Percentiles rank a stretch among this genome's conserved stretches.
These are phyloP conservation scores for Flaveria sonorensis DNA, from an alignment of 129 eudicot genomes.

Conservation along the genomic window DNA sequence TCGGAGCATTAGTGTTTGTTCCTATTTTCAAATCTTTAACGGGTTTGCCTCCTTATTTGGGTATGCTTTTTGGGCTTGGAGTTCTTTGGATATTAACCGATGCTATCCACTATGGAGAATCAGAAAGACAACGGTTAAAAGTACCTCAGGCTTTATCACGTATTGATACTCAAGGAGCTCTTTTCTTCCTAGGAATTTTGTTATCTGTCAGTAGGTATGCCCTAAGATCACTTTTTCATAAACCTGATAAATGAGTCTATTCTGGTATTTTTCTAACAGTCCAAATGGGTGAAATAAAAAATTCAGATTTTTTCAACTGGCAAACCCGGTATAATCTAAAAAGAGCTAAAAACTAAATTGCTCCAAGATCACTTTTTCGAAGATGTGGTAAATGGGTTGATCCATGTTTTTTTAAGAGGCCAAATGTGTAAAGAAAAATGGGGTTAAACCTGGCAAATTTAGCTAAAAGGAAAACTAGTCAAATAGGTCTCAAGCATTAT, in stretches of 20 bases:
- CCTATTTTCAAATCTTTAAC: slow-evolving; percentile 91
- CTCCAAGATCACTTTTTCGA: background rate
- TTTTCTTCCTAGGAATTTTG: slow-evolving; percentile 95
- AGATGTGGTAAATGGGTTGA: background rate
- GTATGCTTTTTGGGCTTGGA: slow-evolving; percentile 92
- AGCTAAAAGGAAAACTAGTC: background rate
- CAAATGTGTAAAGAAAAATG: background rate
- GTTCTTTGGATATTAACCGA: slow-evolving; percentile 95
- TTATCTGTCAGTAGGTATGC: slow-evolving; percentile 94
- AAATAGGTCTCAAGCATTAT: background rate
- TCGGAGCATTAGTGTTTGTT: slow-evolving; percentile 87
- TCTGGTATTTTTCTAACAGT: background rate
- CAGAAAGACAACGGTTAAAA: slow-evolving; percentile 80
- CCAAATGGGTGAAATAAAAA: background rate
- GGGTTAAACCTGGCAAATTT: background rate
- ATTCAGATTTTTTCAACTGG: background rate
- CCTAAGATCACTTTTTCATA: background rate
- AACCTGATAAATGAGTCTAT: background rate
- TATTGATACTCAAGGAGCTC: slow-evolving; percentile 95
- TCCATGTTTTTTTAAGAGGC: background rate
- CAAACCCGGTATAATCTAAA: too few relatives aligned
- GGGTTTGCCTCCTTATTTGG: slow-evolving; percentile 95
- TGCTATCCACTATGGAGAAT: slow-evolving; percentile 97
- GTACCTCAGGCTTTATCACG: slow-evolving; percentile 98
- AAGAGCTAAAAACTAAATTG: too few relatives aligned